phyloP scores from a whole-genome alignment of 169 alveolate genomes.

The Perkinsus chesapeaki region DNA sequence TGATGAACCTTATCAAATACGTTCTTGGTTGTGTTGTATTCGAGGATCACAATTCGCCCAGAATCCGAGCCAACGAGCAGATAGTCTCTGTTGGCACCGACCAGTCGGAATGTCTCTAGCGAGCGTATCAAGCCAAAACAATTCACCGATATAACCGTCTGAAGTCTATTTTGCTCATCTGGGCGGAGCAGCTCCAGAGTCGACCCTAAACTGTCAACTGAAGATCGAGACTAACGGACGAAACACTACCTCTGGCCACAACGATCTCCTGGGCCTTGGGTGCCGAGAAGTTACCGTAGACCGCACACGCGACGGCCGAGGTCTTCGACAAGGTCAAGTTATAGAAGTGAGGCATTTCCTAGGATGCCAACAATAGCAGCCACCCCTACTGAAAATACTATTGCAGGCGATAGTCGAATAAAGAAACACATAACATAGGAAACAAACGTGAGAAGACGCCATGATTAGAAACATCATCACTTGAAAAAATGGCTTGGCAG shows the following conservation, averaged over 20 bases:
- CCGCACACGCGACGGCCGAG: constrained; percentile 90
- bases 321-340: constrained; percentile 90
- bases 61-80: constrained; percentile 92
- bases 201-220: background rate
- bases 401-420: background rate
- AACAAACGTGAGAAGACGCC: background rate
- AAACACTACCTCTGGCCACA: constrained; percentile 82
- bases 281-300: constrained; percentile 94
- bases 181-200: constrained; percentile 84
- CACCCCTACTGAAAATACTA: background rate
- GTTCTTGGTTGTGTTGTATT: constrained; percentile 67
- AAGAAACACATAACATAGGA: background rate
- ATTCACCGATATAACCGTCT: constrained; percentile 50
- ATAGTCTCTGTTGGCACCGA: constrained; percentile 84
- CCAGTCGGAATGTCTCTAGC: constrained; percentile 16
- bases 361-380: background rate
- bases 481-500: too few relatives aligned
- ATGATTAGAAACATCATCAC: too few relatives aligned
- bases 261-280: constrained; percentile 94
- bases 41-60: constrained; percentile 89
- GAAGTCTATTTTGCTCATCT: constrained; percentile 84
- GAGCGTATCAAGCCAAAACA: constrained; percentile 18
- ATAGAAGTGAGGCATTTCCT: constrained; percentile 84
- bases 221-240: background rate
- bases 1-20: constrained; percentile 84